Evolutionary conservation across 1,139 yeast genomes (phyloP).

Genomic region (Ashbya aceris): DNA sequence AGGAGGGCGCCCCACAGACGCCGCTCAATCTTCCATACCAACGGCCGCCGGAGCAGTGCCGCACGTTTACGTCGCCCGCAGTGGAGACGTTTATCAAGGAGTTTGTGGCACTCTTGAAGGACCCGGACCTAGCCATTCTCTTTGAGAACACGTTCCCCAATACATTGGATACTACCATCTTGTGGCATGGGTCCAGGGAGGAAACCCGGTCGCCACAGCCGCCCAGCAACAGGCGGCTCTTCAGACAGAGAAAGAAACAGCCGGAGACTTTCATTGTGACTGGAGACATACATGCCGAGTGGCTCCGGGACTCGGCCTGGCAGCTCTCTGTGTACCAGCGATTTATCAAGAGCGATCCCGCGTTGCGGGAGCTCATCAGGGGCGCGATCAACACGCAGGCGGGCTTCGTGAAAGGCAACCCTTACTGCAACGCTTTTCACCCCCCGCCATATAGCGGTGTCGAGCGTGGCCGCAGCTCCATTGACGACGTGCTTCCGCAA

Average conservation of each 20-base stretch:
- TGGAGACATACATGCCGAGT: conserved; percentile 86
- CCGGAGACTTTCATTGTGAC: conserved; percentile 68
- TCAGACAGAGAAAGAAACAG: conserved; percentile 9
- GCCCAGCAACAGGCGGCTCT: conserved; percentile 1
- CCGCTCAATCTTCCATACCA: conserved; percentile 51
- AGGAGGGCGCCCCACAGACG: conserved; percentile 31
- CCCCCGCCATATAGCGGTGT: conserved; percentile 63
- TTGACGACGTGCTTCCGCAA: conserved; percentile 57
- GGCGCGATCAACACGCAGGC: conserved; percentile 85
- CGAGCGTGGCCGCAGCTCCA: conserved; percentile 43
- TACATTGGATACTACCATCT: conserved; percentile 77
- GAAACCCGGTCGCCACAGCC: neutral
- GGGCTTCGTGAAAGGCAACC: conserved; percentile 47
- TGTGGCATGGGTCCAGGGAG: conserved; percentile 47
- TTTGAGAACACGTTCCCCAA: conserved; percentile 82
- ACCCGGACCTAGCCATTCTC: conserved; percentile 61
- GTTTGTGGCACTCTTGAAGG: conserved; percentile 41
- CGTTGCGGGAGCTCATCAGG: conserved; percentile 43
- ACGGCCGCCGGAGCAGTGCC: conserved; percentile 63
- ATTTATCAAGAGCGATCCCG: conserved; percentile 42
- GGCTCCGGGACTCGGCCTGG: conserved; percentile 79
- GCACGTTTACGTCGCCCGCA: conserved; percentile 57
- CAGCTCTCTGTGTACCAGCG: conserved; percentile 72
- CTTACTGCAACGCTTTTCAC: conserved; percentile 87
- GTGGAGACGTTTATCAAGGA: conserved; percentile 57